Evolutionary conservation across 805 yeast species (phyloP), one percentile per base, ranked within the genome.

Genomic region (Clavispora santaluciae): DNA sequence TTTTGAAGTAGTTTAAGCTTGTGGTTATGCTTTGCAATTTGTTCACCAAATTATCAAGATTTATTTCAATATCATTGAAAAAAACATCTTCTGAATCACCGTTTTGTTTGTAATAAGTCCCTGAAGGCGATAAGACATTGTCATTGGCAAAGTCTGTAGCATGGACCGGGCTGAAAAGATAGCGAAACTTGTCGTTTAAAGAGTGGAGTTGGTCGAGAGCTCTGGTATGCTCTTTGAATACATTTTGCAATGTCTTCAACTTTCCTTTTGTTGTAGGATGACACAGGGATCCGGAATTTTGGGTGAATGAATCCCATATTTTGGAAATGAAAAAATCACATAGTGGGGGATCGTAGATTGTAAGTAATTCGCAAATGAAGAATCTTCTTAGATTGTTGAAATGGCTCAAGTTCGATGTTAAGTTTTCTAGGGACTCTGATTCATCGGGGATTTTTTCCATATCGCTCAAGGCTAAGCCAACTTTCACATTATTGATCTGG

Each of bases 381-480:
- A 70, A 50, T 33, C 69, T 62, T 23, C 75, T 42, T 28, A 62
- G 46, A 38, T 60, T 66, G 44, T 68, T 67, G 49, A 70, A 70
- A 31, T 55, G 46, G 23, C 54, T 48, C 28, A 61, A 34, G 25
- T 50, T 57, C 5, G 39, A 24, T 4, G 59, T 53, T 29, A 58
- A 33, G 2, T 11, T 13, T 7, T 50, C 47, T n/a, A 50, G 41
- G 7, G 45, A 23, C 11, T 35, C 33, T 6, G 34, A 11, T 5
- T 42, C 45, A 35, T 11, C 35, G 15, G 10, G 13, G 7, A 5
- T 13, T 36, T 34, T 33, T 15, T 37, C 48, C 36, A 39, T 38
- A 11, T 35, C 35, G 12, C 43, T 45, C 29, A 41, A 42, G 9
- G 58, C 33, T 3, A 46, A 18, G 7, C 54, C 49, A 12, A 66